Evolutionary conservation across 2,329 filamentous ascomycete genomes (phyloP), one percentile per base, ranked within the genome.

Genomic region (Monascus ruber): DNA sequence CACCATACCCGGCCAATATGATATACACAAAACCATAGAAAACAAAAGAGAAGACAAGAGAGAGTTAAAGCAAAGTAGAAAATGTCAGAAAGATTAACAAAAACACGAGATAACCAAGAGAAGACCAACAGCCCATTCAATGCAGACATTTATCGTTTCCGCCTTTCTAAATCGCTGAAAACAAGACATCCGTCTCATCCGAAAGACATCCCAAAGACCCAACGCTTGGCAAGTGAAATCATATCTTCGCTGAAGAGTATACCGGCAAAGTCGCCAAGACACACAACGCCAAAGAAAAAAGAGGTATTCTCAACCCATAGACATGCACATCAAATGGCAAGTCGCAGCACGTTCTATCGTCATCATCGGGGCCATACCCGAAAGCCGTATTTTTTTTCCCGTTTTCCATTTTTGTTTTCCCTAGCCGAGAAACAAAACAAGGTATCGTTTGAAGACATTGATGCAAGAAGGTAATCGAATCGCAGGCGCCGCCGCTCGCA

Each of bases 131-230:
- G 17, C 17, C 17, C 17, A 17, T 17, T 49, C 54, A 56, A 63
- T 63, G 60, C 60, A 63, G 56, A 63, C 60, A 59, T 63, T 56
- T 63, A 62, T 63, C 60, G 58, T 63, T 62, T 60, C 60, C 60
- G 58, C 59, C 60, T 62, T 52, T 58, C 60, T 63, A 63, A 52
- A 59, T 57, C 54, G 56, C 53, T 54, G 44, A 50, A 55, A 54
- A 56, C 52, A 54, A 48, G 47, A 55, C 38, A 53, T 51, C 56
- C 55, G 50, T 54, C 54, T 57, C 55, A 48, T 50, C 58, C 57
- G 43, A 50, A 50, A 50, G 51, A 45, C 40, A 54, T 49, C 42
- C 48, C 44, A 47, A 48, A 39, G 46, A 47, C 17, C 17, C 17
- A 17, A 17, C 17, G 17, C 17, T 17, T 17, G 17, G 17, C 17